Base-by-base conservation (phyloP, 139 green algal genomes). In the Closterium sp. region DNA sequence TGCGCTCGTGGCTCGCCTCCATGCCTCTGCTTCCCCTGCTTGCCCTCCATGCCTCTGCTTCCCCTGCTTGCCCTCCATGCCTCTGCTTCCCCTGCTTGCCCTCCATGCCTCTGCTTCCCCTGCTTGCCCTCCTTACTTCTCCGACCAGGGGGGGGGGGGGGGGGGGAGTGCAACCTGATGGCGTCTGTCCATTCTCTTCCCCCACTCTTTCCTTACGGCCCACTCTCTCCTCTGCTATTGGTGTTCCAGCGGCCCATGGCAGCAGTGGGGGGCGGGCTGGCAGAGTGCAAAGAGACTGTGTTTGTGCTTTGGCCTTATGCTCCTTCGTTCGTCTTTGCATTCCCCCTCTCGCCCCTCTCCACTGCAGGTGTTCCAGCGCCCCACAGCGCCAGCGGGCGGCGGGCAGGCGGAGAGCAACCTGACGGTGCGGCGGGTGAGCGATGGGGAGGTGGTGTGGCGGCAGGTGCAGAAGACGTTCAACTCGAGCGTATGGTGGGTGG, bases 221-320 rank as follows among this genome's bases (percentile, higher is more conserved):
- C 89, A 9, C 89, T 90, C 34, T 33, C 35, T 9, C 43, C 89
- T 9, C 97, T 93, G 91, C 34, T 98, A 21, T 81, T 95, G 36
- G 97, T 96, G 9, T 96, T 93, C 66, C 94, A 96, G 88, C 94
- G 95, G 86, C 95, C 96, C 0, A 69, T 81, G 31, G 7, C 43
- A 25, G 12, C 43, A 66, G 43, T 16, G 1, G 43, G 43, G 43
- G 43, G 43, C 2, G 96, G 96, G 31, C 86, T 89, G 76, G 43
- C 43, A 66, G 90, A 91, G 32, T 96, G 96, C 89, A 97, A 97
- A 91, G 91, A 97, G 84, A 93, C 96, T 93, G 93, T 98, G 28
- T 97, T 12, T 4, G 36, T 55, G 36, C 4, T 4, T 55, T 55
- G 36, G 21, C 43, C 43, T 16, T 66, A 10, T 66, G 43, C 21